Base-by-base conservation (phyloP, 1,139 yeast genomes). In the Debaryomyces psychrophilus region DNA sequence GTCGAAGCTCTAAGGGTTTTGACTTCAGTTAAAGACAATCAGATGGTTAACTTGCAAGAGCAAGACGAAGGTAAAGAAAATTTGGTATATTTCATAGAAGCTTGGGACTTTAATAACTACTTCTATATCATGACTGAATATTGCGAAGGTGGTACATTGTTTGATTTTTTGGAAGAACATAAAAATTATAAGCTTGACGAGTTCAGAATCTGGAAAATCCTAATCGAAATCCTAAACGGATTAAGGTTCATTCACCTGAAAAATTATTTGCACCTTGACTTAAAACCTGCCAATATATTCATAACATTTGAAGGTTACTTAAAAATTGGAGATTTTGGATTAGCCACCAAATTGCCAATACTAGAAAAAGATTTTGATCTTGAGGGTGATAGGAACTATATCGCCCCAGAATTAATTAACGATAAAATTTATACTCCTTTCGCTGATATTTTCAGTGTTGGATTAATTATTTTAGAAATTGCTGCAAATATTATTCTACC, bases 311-410 rank as follows among this genome's bases (percentile, higher is more conserved):
- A 93, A 67, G 99, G 99, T 15, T 81, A 85, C 29, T 77, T 87
- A 56, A 88, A 87, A 67, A 87, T 87, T 60, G 95, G 95, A 8
- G 96, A 87, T 67, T 88, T 88, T 67, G 87, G 87, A 5, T 68
- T 82, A 53, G 81, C 72, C 22, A 76, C 75, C 62, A 60, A 80
- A 68, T 60, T 83, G 64, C 85, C 85, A 2, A 73, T 78, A 25
- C 65, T 78, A 14, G 81, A 77, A 47, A 76, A 69, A 47, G 83
- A 75, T 53, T 80, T 90, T 60, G 99, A 93, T 65, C 79, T 96
- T 54, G 99, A 95, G 67, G 99, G 99, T 28, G 99, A 95, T 64
- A 77, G 99, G 42, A 97, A 93, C 65, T 93, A 93, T 66, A 93
- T 93, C 67, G 99, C 99, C 0, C 99, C 99, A 1, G 99, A 93